phyloP scores from a whole-genome alignment of 441 rosid genomes.

The Arabidopsis hybrid region DNA sequence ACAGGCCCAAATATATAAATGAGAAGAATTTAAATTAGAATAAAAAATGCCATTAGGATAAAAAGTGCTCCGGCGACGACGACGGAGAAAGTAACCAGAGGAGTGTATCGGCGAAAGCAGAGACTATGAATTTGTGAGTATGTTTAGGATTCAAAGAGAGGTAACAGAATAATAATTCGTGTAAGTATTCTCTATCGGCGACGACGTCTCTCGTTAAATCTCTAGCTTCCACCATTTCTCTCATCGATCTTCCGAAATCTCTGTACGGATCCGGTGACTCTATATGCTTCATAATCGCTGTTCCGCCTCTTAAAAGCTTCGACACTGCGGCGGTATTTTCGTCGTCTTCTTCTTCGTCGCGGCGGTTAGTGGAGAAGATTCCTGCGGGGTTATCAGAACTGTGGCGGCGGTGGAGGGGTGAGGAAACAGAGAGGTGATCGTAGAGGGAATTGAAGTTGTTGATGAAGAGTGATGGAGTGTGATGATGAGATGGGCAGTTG shows the following conservation, averaged over 20 bases:
- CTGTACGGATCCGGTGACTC: conserved; percentile 75
- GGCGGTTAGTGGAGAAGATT: not conserved
- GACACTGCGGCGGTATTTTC: not conserved
- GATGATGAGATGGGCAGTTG: conserved; percentile 37
- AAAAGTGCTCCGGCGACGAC: conserved; percentile 30
- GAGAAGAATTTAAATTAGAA: not conserved
- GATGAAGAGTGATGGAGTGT: conserved; percentile 40
- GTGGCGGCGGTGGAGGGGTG: conserved; percentile 37
- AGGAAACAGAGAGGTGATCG: conserved; percentile 44
- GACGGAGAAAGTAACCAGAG: conserved; percentile 55
- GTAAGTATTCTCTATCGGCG: conserved; percentile 71
- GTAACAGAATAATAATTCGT: conserved; percentile 78
- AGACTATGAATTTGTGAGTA: conserved; percentile 71
- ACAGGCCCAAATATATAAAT: conserved; percentile 3
- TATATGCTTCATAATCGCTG: conserved; percentile 59
- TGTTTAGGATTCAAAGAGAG: conserved; percentile 71
- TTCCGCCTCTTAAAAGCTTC: conserved; percentile 52
- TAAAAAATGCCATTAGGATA: conserved; percentile 13
- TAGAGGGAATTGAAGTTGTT: conserved; percentile 46
- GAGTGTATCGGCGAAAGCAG: conserved; percentile 81
- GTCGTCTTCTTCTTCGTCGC: not conserved
- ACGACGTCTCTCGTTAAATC: conserved; percentile 49
- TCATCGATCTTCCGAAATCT: conserved; percentile 81
- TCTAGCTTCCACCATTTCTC: conserved; percentile 88
- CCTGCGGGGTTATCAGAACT: conserved; percentile 10